Percentiles rank a stretch among this genome's conserved stretches.
phyloP scores from a whole-genome alignment of 2,329 filamentous ascomycete genomes.

The Daldinia sp. region DNA sequence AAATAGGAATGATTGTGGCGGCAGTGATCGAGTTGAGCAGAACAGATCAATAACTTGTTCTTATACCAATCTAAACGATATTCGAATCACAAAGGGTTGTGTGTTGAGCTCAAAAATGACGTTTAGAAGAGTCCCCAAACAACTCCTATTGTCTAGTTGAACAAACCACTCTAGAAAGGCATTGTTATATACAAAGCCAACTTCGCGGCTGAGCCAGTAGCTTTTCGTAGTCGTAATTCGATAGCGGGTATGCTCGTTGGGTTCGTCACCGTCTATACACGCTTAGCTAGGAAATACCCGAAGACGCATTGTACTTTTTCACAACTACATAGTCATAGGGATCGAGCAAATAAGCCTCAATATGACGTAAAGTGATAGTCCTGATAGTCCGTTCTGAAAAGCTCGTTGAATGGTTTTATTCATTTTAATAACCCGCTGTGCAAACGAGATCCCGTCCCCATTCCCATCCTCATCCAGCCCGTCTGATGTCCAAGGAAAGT shows the following conservation, averaged over 20 bases:
- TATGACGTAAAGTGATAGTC: not conserved
- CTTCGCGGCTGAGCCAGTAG: not conserved
- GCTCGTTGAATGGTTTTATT: not conserved
- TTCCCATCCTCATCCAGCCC: not conserved
- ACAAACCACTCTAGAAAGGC: not conserved
- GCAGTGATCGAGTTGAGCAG: not conserved
- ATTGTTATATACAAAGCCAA: not conserved
- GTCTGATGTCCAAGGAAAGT: not conserved
- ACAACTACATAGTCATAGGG: not conserved
- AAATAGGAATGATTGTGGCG: not conserved
- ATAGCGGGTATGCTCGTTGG: not conserved
- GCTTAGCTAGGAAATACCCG: not conserved
- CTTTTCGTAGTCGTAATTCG: not conserved
- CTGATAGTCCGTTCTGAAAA: not conserved
- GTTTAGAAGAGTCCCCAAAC: too few relatives aligned
- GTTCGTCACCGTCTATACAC: not conserved
- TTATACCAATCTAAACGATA: not conserved
- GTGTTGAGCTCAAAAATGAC: too few relatives aligned
- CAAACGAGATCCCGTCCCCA: conserved; percentile 15
- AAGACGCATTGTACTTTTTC: not conserved
- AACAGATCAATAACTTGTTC: not conserved
- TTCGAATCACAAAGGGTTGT: not conserved
- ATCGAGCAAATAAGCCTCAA: not conserved
- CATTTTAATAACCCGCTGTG: conserved; percentile 1
- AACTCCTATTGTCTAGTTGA: not conserved